Evolutionary conservation across 2,329 filamentous ascomycete genomes (phyloP).

Genomic region (Aphanocladium album): DNA sequence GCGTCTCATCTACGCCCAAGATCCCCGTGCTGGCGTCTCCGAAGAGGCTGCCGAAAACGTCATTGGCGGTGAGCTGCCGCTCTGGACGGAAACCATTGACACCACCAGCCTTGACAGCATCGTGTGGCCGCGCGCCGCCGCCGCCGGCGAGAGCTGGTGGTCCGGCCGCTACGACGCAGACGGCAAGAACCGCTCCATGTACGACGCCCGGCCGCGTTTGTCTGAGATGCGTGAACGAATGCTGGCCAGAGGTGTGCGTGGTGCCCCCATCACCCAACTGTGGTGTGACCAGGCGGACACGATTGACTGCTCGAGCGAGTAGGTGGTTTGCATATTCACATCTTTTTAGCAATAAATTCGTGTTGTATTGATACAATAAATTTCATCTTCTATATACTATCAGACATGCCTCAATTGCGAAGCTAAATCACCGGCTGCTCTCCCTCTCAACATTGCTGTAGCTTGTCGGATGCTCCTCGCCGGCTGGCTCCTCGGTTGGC

Average conservation of each 20-base stretch:
- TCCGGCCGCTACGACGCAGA: conserved; percentile 61
- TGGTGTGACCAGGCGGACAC: conserved; percentile 56
- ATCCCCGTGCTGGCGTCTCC: conserved; percentile 63
- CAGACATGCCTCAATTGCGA: too few relatives aligned
- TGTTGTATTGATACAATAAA: not conserved
- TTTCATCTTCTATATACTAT: too few relatives aligned
- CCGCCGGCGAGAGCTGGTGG: conserved; percentile 77
- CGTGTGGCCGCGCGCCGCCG: conserved; percentile 72
- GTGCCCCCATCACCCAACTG: conserved; percentile 64
- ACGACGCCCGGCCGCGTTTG: conserved; percentile 64
- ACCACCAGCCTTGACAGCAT: conserved; percentile 67
- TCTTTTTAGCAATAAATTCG: not conserved
- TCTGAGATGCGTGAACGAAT: conserved; percentile 73
- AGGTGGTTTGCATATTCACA: not conserved
- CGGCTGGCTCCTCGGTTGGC: too few relatives aligned
- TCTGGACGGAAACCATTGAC: conserved; percentile 80
- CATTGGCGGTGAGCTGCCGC: conserved; percentile 73
- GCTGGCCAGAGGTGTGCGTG: conserved; percentile 60
- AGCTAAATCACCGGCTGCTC: too few relatives aligned
- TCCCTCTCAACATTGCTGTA: too few relatives aligned
- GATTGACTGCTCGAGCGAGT: conserved; percentile 7
- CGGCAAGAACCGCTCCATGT: conserved; percentile 65
- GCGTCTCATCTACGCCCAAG: conserved; percentile 74
- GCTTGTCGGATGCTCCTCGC: too few relatives aligned
- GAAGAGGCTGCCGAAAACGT: conserved; percentile 60